Evolutionary conservation across 768 basidiomycete genomes (phyloP), one percentile per base, ranked within the genome.

Genomic region (Pholiota molesta): DNA sequence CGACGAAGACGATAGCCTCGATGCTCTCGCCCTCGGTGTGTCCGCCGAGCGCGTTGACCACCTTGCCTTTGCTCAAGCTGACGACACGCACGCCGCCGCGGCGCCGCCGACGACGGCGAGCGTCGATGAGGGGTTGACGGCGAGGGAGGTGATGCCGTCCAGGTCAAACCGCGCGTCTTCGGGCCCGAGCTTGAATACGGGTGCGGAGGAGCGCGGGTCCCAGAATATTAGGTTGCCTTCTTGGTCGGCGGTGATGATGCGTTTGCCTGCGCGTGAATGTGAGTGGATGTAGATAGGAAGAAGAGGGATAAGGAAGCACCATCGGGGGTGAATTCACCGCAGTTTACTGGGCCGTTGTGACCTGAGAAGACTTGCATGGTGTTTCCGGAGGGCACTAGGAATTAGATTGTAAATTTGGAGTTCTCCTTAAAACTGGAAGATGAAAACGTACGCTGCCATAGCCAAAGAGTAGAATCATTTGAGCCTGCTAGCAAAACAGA

Each of bases 281-380:
- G 44, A 19, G 21, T 45, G 17, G n/a, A 19, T 2, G 44, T 2
- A 21, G 16, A 10, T 16, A n/a, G 19, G 19, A 40, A 6, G 39
- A 40, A 21, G 19, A 45, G 44, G 19, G 5, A 6, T 5, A 45
- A 21, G 5, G 19, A 31, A 31, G 31, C 23, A 45, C 44, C 95
- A 73, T 95, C 93, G 11, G 96, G 94, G 0, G 94, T 95, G 76
- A 97, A 99, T 66, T 89, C 84, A 51, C 97, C 96, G 62, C 91
- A 90, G 52, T 92, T 89, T 4, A 95, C 89, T 5, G 95, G 76
- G 5, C 90, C 86, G 0, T 86, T 87, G 75, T 99, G 97, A 0
- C 94, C 94, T 1, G 93, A 91, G 68, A 99, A 94, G 8, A 99
- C 96, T 71, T 95, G 92, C 91, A 99, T 96, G 55, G 90, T 96